These are phyloP conservation scores for Cutaneotrichosporon daszewskae DNA, from an alignment of 1,284 basidiomycete species.

Conservation along the genomic window DNA sequence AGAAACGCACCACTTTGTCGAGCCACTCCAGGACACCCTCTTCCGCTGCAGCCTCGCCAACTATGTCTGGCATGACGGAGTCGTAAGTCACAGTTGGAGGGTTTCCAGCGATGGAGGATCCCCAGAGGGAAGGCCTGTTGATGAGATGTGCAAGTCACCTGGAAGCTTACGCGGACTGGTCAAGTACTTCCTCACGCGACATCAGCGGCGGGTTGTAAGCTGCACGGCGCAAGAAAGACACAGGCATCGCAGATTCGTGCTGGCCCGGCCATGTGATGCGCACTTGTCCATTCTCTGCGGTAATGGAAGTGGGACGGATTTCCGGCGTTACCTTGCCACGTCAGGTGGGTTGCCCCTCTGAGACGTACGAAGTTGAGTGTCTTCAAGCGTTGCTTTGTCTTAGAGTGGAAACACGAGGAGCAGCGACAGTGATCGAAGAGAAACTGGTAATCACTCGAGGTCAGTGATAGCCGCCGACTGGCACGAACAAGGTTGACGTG, in stretches of 20 bases:
- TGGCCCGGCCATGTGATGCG: constrained; percentile 49
- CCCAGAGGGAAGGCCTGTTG: constrained; percentile 78
- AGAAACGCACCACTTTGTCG: constrained; percentile 63
- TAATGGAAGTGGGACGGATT: constrained; percentile 48
- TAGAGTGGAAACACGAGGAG: constrained; percentile 74
- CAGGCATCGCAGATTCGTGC: constrained; percentile 77
- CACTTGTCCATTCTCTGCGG: constrained; percentile 15
- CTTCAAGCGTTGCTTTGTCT: constrained; percentile 83
- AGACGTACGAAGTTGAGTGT: constrained; percentile 69
- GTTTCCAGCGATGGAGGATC: constrained; percentile 63
- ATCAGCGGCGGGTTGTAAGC: constrained; percentile 24
- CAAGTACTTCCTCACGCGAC: constrained; percentile 7
- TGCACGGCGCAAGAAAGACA: constrained; percentile 19
- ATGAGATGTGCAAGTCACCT: constrained; percentile 1
- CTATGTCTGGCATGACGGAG: constrained; percentile 58
- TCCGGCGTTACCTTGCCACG: constrained; percentile 63
- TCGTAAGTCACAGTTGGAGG: constrained; percentile 73
- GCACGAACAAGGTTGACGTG: constrained; percentile 5
- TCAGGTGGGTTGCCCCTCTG: not conserved
- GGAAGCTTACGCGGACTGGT: constrained; percentile 3
- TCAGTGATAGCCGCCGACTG: not conserved
- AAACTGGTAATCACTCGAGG: constrained; percentile 68
- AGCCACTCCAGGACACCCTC: constrained; percentile 74
- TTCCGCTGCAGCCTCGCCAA: constrained; percentile 47
- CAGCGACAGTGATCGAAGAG: constrained; percentile 85